A percentile compares a stretch with the other conserved stretches of the same genome.
These are phyloP conservation scores for Austroboletus novae-zelandiae DNA, from an alignment of 1,284 basidiomycete genomes.

Conservation along the genomic window DNA sequence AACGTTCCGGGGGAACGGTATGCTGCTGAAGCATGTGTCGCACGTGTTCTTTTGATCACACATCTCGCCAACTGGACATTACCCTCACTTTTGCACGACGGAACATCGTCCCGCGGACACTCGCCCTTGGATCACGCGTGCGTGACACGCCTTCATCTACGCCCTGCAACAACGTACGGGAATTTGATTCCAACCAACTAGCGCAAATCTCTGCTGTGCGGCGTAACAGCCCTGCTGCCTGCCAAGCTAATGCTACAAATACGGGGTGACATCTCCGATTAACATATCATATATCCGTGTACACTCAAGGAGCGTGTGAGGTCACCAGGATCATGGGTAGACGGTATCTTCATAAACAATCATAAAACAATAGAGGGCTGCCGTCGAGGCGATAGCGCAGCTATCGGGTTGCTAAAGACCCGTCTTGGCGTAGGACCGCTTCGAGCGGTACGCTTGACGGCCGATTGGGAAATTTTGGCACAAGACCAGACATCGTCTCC, in stretches of 20 bases:
- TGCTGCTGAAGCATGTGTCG: neutral
- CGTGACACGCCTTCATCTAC: neutral
- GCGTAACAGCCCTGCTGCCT: constrained; percentile 19
- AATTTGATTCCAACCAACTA: constrained; percentile 4
- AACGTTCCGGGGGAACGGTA: neutral
- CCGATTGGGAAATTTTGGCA: constrained; percentile 32
- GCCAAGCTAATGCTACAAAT: constrained; percentile 20
- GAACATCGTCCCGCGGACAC: constrained; percentile 1
- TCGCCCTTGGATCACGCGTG: neutral
- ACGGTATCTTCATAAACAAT: constrained; percentile 10
- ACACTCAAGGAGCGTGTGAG: constrained; percentile 13
- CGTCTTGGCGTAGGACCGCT: constrained; percentile 17
- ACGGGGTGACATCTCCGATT: neutral
- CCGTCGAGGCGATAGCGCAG: constrained; percentile 11
- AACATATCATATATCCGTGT: constrained; percentile 1
- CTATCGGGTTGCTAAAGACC: constrained; percentile 26
- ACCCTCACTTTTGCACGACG: neutral
- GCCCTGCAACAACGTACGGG: neutral
- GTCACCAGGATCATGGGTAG: constrained; percentile 4
- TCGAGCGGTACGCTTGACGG: constrained; percentile 26
- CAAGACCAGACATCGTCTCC: constrained; percentile 27
- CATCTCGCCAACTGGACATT: constrained; percentile 9
- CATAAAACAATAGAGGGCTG: constrained; percentile 4
- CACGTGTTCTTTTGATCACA: neutral
- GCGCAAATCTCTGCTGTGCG: constrained; percentile 1